Conservation (phyloP, 768 basidiomycete genomes). For the Boletales sp. region DNA sequence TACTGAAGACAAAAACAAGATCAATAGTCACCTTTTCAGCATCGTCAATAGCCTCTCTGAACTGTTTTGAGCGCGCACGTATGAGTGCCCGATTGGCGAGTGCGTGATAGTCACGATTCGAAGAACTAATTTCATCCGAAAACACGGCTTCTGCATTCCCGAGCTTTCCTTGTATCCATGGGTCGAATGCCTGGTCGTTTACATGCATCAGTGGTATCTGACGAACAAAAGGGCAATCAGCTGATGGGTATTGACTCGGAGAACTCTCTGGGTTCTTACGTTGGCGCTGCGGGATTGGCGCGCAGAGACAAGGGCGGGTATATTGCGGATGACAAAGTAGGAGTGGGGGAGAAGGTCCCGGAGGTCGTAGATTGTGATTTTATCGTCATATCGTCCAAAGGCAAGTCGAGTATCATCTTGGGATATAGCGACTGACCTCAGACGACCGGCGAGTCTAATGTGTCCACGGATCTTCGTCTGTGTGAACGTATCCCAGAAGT, state of each 20-base stretch:
- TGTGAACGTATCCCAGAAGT: conserved; percentile 5
- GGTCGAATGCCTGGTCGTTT: not conserved
- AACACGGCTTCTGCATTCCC: conserved; percentile 6
- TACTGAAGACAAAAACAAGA: not conserved
- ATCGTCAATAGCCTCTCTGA: conserved; percentile 1
- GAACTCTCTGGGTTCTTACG: not conserved
- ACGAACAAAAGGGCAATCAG: not conserved
- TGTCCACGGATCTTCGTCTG: not conserved
- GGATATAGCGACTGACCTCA: conserved; percentile 1
- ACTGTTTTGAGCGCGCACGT: not conserved
- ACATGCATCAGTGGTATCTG: conserved; percentile 1
- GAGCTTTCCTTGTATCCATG: conserved; percentile 4
- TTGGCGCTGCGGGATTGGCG: not conserved
- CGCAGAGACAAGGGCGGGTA: not conserved
- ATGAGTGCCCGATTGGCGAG: conserved; percentile 3
- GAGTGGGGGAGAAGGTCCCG: conserved; percentile 1
- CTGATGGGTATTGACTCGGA: not conserved
- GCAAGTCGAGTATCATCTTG: conserved; percentile 1
- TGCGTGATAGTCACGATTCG: conserved; percentile 1
- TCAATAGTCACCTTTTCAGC: not conserved
- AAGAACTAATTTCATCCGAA: conserved; percentile 1
- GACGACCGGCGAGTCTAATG: not conserved
- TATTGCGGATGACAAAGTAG: conserved; percentile 1
- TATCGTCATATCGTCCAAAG: conserved; percentile 3
- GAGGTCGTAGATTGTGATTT: not conserved